phyloP scores from a whole-genome alignment of 371 early-diverging fungal species.

The Mortierella sp. region DNA sequence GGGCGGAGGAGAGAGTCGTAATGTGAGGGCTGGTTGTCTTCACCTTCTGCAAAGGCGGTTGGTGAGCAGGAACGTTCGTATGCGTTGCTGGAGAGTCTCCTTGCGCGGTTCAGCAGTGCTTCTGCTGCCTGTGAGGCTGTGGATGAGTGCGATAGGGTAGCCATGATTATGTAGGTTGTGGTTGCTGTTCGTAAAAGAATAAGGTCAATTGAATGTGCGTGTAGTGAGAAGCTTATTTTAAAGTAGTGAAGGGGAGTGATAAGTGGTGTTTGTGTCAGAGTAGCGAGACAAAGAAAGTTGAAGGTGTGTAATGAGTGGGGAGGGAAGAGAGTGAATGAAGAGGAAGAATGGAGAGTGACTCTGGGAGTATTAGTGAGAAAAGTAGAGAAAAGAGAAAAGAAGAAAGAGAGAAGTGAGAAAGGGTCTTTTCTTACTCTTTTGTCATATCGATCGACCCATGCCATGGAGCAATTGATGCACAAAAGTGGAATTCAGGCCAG shows the following conservation, averaged over 20 bases:
- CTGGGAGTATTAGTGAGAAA: no score
- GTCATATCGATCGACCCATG: background rate
- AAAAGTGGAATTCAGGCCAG: background rate
- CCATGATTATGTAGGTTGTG: conserved; percentile 17
- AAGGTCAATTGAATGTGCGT: background rate
- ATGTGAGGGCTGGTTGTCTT: conserved; percentile 16
- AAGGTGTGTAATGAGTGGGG: background rate
- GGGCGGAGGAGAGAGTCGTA: conserved; percentile 2
- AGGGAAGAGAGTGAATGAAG: background rate
- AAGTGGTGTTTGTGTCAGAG: background rate
- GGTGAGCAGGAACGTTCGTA: conserved; percentile 31
- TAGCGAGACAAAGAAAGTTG: background rate
- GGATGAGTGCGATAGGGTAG: conserved; percentile 13
- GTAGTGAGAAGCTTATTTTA: background rate
- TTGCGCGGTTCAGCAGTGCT: conserved; percentile 40
- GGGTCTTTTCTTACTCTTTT: conserved; percentile 12
- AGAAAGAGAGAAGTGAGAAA: background rate
- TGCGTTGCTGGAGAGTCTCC: conserved; percentile 44
- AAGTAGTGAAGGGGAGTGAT: background rate
- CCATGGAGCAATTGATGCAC: background rate
- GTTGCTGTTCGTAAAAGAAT: background rate
- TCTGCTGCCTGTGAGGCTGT: conserved; percentile 37
- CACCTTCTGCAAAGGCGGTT: conserved; percentile 37
- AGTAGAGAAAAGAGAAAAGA: background rate
- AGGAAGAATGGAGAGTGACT: background rate